A percentile compares a stretch with the other conserved stretches of the same genome.
These are phyloP conservation scores for Zymoseptoria tritici DNA, from an alignment of 2,329 filamentous ascomycete genomes.

Conservation along the genomic window DNA sequence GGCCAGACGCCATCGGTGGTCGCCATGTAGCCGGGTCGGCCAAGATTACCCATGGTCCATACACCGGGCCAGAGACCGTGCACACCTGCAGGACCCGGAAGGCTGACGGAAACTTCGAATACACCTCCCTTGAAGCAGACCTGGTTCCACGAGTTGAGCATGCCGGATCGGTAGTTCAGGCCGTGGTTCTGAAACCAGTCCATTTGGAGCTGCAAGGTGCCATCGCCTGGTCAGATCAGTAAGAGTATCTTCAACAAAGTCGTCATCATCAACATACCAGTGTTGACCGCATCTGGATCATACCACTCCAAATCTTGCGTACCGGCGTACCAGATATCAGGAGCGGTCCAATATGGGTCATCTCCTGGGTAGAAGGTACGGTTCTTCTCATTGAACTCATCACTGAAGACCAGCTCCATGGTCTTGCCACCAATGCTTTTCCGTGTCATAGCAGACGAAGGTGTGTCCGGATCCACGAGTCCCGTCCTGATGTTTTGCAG, in stretches of 20 bases:
- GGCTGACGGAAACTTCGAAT: conserved; percentile 46
- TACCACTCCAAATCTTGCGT: conserved; percentile 47
- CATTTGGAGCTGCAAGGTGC: conserved; percentile 51
- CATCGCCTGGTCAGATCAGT: conserved; percentile 6
- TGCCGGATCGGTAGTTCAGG: conserved; percentile 43
- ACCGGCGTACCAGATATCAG: conserved; percentile 49
- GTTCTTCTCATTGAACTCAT: conserved; percentile 49
- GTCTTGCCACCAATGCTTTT: conserved; percentile 40
- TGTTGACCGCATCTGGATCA: conserved; percentile 46
- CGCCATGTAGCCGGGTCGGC: conserved; percentile 44
- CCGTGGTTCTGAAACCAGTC: conserved; percentile 59
- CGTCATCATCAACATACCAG: conserved; percentile 21
- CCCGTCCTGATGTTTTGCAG: conserved; percentile 42
- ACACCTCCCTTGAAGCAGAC: conserved; percentile 50
- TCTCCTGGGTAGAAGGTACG: conserved; percentile 51
- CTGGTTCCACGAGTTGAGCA: conserved; percentile 48
- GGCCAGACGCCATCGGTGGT: conserved; percentile 51
- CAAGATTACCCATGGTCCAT: conserved; percentile 50
- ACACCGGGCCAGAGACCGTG: conserved; percentile 48
- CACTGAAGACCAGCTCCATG: conserved; percentile 47
- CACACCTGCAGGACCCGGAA: conserved; percentile 44
- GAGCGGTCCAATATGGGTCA: conserved; percentile 48
- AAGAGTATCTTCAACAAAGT: conserved; percentile 1
- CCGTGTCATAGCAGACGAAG: conserved; percentile 38
- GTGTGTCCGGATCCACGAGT: conserved; percentile 49